Percentiles rank a stretch among this genome's conserved stretches.
These are phyloP conservation scores for Rhizopogon vesiculosus DNA, from an alignment of 768 basidiomycete genomes.

Conservation along the genomic window DNA sequence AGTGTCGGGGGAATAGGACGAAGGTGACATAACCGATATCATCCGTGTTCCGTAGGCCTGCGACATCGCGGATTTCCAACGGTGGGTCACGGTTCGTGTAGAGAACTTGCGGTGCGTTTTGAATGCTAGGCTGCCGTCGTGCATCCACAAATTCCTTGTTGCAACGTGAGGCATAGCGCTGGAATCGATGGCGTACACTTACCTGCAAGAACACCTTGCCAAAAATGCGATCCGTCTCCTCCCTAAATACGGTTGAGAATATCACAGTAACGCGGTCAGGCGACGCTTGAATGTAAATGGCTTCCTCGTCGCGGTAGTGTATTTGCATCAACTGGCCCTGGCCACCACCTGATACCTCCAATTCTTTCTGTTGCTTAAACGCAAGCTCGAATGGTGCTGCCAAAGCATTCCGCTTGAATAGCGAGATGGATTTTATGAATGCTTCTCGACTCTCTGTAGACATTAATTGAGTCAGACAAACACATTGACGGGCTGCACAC, in stretches of 20 bases:
- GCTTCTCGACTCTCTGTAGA: slow-evolving; percentile 69
- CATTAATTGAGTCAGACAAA: slow-evolving; percentile 6
- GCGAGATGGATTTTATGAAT: slow-evolving; percentile 75
- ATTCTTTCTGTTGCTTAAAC: slow-evolving; percentile 74
- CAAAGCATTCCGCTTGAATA: slow-evolving; percentile 89
- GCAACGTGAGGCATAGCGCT: slow-evolving; percentile 2
- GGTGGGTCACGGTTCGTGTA: slow-evolving; percentile 95
- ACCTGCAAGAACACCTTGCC: slow-evolving; percentile 99
- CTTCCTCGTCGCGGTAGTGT: slow-evolving; percentile 95
- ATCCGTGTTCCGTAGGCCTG: slow-evolving; percentile 76
- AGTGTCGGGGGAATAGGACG: slow-evolving; percentile 96
- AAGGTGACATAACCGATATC: slow-evolving; percentile 97
- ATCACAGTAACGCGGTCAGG: slow-evolving; percentile 96
- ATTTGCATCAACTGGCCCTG: slow-evolving; percentile 87
- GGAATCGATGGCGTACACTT: slow-evolving; percentile 8
- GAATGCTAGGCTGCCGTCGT: slow-evolving; percentile 86
- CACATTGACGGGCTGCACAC: slow-evolving; percentile 15
- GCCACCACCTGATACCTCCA: slow-evolving; percentile 66
- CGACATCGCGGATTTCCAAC: slow-evolving; percentile 87
- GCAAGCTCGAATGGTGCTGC: slow-evolving; percentile 93
- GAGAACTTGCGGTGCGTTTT: slow-evolving; percentile 95
- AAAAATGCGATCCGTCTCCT: slow-evolving; percentile 95
- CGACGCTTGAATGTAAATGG: slow-evolving; percentile 91
- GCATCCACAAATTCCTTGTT: slow-evolving; percentile 97
- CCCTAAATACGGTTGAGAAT: slow-evolving; percentile 94